Evolutionary conservation across 805 yeast species (phyloP).

Genomic region (Candida silvicultrix): DNA sequence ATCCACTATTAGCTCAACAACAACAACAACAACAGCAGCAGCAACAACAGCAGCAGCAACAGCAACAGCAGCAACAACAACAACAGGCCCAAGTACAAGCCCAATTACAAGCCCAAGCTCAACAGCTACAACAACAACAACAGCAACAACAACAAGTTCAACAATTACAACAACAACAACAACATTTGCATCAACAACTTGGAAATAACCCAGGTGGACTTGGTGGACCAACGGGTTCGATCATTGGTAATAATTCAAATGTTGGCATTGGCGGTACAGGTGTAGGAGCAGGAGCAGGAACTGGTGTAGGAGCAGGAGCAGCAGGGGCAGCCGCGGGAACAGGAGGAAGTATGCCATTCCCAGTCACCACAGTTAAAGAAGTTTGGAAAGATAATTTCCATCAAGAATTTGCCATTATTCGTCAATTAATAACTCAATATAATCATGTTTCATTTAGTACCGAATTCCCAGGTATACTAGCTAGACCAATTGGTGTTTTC

Average conservation of each 20-base stretch:
- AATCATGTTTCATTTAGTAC: conserved; percentile 69
- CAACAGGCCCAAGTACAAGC: conserved; percentile 11
- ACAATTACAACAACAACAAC: neutral
- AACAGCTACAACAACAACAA: conserved; percentile 13
- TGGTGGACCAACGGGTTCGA: conserved; percentile 5
- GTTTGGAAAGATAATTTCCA: conserved; percentile 72
- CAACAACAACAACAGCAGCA: conserved; percentile 13
- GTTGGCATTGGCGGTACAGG: neutral
- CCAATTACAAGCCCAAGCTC: conserved; percentile 1
- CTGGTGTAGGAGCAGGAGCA: too few species aligned
- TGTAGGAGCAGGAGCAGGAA: too few species aligned
- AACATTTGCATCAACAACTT: conserved; percentile 7
- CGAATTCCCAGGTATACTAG: conserved; percentile 94
- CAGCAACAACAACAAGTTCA: conserved; percentile 2
- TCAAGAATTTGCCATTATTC: conserved; percentile 55
- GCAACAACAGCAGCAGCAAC: conserved; percentile 14
- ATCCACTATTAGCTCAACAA: conserved; percentile 12
- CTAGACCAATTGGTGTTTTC: conserved; percentile 93
- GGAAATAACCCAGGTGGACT: neutral
- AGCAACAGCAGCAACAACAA: conserved; percentile 11
- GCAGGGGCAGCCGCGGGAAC: too few species aligned
- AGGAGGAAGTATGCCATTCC: neutral
- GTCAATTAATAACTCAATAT: conserved; percentile 51
- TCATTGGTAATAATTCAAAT: conserved; percentile 4
- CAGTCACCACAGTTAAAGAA: conserved; percentile 53